Evolutionary conservation across 345 rosid species (phyloP), one percentile per base, ranked within the genome.

Genomic region (Lagerstroemia speciosa): DNA sequence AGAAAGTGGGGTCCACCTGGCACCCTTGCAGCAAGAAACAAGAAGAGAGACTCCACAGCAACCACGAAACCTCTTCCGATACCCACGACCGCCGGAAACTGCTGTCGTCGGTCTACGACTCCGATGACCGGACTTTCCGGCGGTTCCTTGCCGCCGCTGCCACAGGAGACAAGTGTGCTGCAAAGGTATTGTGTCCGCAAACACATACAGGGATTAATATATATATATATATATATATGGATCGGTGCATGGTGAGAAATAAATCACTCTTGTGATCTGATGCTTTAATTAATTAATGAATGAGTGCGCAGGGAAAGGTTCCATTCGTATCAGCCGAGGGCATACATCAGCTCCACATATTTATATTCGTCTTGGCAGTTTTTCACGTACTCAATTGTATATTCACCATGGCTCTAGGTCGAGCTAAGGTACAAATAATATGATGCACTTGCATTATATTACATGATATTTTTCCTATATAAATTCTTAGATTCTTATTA

Each of bases 351-450:
- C 93, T 94, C 31, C 99, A 94, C 70, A 79, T 87, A 64, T 91
- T 94, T 83, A 89, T 94, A 77, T 94, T 94, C 67, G 89, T 79
- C 52, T 77, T 94, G 10, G 98, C 98, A 5, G 74, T 94, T 70
- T 82, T 75, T 53, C 99, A 94, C 74, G 83, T 94, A 31, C 71
- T 91, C 43, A 86, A 85, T 74, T 88, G 98, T 67, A 78, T 91
- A 62, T 52, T 80, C 66, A 94, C 90, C 61, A 75, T 88, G 80
- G 84, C 81, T 37, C 75, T 94, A 29, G 98, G 98, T 58, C 82
- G 78, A 67, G 84, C 78, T 65, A 91, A 94, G 96, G 99, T 94
- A 82, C n/a, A n/a, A n/a, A n/a, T n/a, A n/a, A n/a, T n/a, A n/a
- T n/a, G n/a, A n/a, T n/a, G n/a, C n/a, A n/a, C n/a, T n/a, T n/a